Evolutionary conservation across 352 stramenopile species (phyloP).

Genomic region (Phytophthora kernoviae): DNA sequence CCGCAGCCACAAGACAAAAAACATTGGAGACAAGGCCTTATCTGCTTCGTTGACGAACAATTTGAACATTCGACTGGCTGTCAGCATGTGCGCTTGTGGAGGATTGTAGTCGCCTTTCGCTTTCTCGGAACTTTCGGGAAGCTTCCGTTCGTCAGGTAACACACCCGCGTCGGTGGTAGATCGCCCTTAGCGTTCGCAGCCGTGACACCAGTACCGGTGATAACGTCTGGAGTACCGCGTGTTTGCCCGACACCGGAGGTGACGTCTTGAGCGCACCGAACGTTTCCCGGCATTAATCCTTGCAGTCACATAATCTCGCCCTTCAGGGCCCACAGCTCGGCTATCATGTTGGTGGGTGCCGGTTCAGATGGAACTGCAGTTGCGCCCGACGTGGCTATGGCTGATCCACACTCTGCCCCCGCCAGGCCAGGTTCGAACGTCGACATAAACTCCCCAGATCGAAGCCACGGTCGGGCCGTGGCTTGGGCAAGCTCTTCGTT

Average conservation of each 20-base stretch:
- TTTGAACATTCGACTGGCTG: conserved; percentile 12
- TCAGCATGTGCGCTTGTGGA: conserved; percentile 16
- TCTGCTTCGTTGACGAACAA: conserved; percentile 1
- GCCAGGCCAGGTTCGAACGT: conserved; percentile 5
- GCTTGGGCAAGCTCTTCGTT: background rate
- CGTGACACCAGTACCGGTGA: background rate
- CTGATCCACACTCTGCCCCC: background rate
- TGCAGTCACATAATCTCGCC: background rate
- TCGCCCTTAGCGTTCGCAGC: conserved; percentile 4
- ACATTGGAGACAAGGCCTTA: conserved; percentile 15
- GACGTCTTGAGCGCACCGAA: background rate
- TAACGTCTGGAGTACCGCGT: too few relatives aligned
- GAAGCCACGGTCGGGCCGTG: conserved; percentile 8
- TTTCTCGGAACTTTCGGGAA: conserved; percentile 17
- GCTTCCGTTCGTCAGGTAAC: conserved; percentile 7
- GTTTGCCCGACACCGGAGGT: too few relatives aligned
- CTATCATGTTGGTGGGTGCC: background rate
- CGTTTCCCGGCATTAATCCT: background rate
- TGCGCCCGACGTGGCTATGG: background rate
- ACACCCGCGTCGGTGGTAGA: background rate
- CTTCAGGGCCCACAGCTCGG: conserved; percentile 4
- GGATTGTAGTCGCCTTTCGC: conserved; percentile 20
- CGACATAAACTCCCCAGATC: conserved; percentile 5
- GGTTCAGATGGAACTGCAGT: background rate
- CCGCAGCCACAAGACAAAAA: conserved; percentile 19